These are phyloP conservation scores for Exophiala bonariae DNA, from an alignment of 2,329 filamentous ascomycete species.

Conservation along the genomic window DNA sequence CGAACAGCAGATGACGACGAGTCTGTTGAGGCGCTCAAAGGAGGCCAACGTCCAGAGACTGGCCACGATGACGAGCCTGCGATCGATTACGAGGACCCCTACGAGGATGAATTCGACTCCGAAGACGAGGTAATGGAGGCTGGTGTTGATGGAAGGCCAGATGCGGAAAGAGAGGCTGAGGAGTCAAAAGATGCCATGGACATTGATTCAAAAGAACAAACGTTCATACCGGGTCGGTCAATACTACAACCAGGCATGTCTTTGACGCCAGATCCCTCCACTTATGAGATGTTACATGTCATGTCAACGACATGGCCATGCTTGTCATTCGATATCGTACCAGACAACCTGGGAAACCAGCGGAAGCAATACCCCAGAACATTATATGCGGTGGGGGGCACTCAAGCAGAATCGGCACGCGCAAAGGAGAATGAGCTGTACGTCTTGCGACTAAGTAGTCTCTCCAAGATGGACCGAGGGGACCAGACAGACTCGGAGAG, in stretches of 20 bases:
- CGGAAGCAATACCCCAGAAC: slow-evolving; percentile 93
- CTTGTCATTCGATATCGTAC: slow-evolving; percentile 89
- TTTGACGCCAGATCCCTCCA: slow-evolving; percentile 85
- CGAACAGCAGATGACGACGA: slow-evolving; percentile 56
- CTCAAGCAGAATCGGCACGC: slow-evolving; percentile 76
- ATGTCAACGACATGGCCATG: slow-evolving; percentile 96
- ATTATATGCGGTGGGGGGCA: slow-evolving; percentile 91
- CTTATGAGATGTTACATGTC: slow-evolving; percentile 96
- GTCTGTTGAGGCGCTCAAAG: slow-evolving; percentile 58
- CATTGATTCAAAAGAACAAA: slow-evolving; percentile 74
- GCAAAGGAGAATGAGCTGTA: slow-evolving; percentile 89
- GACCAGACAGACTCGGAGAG: slow-evolving; percentile 69
- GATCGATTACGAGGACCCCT: slow-evolving; percentile 67
- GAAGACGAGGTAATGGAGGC: slow-evolving; percentile 92
- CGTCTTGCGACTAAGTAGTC: slow-evolving; percentile 92
- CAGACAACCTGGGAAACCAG: slow-evolving; percentile 81
- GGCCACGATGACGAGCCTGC: slow-evolving; percentile 52
- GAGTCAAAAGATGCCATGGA: slow-evolving; percentile 88
- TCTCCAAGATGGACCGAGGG: slow-evolving; percentile 80
- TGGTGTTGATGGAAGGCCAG: slow-evolving; percentile 87
- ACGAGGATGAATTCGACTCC: slow-evolving; percentile 94
- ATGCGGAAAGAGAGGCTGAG: slow-evolving; percentile 88
- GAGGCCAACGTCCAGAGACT: slow-evolving; percentile 58
- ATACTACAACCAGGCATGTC: slow-evolving; percentile 90
- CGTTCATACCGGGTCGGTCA: slow-evolving; percentile 92